Percentiles rank a stretch among this genome's conserved stretches.
phyloP scores from a whole-genome alignment of 495 filamentous ascomycete species.

The Penicillium longicatenatum region DNA sequence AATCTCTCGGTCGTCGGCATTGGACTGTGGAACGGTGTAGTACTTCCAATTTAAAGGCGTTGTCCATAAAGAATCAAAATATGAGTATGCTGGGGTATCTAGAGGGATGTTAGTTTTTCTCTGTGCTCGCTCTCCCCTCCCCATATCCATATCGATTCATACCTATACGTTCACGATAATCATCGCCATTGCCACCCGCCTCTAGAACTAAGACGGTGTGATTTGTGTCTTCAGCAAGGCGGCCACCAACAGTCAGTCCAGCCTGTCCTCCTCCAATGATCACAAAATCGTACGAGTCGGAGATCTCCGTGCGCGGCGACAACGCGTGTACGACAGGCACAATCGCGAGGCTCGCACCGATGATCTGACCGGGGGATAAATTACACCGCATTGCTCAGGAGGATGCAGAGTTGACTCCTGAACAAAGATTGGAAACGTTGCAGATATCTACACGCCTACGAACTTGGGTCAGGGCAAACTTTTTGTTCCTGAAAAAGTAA shows the following conservation, averaged over 20 bases:
- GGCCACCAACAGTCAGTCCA: constrained; percentile 34
- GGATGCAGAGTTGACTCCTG: background rate
- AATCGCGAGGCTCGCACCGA: background rate
- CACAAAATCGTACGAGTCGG: constrained; percentile 48
- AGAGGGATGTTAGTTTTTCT: background rate
- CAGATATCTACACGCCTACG: background rate
- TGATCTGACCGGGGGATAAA: background rate
- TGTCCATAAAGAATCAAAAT: constrained; percentile 38
- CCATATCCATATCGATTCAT: constrained; percentile 6
- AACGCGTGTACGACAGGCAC: constrained; percentile 20
- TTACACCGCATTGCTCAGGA: background rate
- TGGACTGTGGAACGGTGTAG: constrained; percentile 35
- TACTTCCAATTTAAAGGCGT: constrained; percentile 41
- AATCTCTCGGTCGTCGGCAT: constrained; percentile 35
- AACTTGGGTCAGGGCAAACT: background rate
- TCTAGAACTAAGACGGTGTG: constrained; percentile 47
- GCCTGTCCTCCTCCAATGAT: constrained; percentile 47
- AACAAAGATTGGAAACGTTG: background rate
- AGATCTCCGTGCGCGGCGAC: constrained; percentile 31
- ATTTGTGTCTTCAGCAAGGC: constrained; percentile 29
- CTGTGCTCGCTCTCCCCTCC: background rate
- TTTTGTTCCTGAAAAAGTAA: background rate
- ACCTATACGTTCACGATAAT: constrained; percentile 38
- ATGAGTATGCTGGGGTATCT: constrained; percentile 39
- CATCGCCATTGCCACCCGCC: constrained; percentile 40